Evolutionary conservation across 345 rosid genomes (phyloP).

Genomic region (Garcia nutans): DNA sequence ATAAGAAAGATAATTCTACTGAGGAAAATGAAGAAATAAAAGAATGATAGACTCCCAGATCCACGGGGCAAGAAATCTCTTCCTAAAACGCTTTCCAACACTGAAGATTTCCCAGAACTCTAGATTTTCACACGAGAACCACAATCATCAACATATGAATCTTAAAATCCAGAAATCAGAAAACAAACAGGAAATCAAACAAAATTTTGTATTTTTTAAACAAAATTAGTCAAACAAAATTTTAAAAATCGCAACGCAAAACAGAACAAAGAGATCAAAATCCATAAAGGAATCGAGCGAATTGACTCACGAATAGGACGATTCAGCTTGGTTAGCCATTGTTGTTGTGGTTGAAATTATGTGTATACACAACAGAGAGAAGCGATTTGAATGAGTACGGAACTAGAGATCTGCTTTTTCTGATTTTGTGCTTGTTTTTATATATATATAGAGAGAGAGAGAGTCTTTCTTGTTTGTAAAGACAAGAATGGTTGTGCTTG

Average conservation of each 20-base stretch:
- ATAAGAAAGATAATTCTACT: too few species aligned
- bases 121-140: too few species aligned
- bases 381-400: too few species aligned
- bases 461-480: slow-evolving; percentile 12
- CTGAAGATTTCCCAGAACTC: too few species aligned
- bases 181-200: too few species aligned
- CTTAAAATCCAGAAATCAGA: neutral
- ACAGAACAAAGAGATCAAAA: neutral
- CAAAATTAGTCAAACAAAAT: neutral
- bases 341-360: neutral
- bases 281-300: neutral
- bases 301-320: slow-evolving; percentile 16
- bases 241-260: neutral
- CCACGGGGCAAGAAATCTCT: too few species aligned
- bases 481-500: neutral
- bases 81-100: neutral
- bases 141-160: too few species aligned
- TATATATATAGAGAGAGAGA: neutral
- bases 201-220: too few species aligned
- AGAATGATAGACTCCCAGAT: slow-evolving; percentile 32
- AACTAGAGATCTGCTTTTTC: neutral
- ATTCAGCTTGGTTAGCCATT: slow-evolving; percentile 14
- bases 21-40: neutral
- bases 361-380: neutral
- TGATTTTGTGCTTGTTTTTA: neutral